These are phyloP conservation scores for Liriodendron chinense DNA, from an alignment of 164 flowering plant genomes.

Conservation along the genomic window DNA sequence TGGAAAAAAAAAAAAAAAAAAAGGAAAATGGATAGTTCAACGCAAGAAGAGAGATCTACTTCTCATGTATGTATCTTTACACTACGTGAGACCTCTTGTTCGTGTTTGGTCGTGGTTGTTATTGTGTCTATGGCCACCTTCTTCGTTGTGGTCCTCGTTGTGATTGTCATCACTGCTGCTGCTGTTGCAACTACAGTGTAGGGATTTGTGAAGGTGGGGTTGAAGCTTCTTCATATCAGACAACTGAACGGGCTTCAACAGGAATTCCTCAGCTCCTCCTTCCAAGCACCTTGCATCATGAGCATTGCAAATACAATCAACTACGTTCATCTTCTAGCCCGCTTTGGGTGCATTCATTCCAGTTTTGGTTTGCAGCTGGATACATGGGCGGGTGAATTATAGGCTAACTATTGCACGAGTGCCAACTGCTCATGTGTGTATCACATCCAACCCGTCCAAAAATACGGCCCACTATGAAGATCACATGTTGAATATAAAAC, in stretches of 20 bases:
- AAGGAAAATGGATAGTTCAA: background rate
- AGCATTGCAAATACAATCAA: no score
- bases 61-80: background rate
- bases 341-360: no score
- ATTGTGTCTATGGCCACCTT: background rate
- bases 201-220: constrained; percentile 37
- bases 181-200: constrained; percentile 1
- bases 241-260: constrained; percentile 58
- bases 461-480: no score
- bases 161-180: background rate
- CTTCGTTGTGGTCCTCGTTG: background rate
- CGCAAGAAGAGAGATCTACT: background rate
- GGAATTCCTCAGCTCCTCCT: constrained; percentile 73
- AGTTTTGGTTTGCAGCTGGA: no score
- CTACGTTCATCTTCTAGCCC: no score
- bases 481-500: no score
- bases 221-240: constrained; percentile 57
- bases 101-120: background rate
- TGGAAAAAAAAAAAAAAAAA: background rate
- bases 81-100: constrained; percentile 26
- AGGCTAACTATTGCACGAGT: no score
- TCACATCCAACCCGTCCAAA: no score
- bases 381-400: no score
- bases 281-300: constrained; percentile 50
- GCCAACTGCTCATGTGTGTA: no score